A percentile compares a stretch with the other conserved stretches of the same genome.
These are phyloP conservation scores for Manihot esculenta DNA, from an alignment of 441 rosid species.

Conservation along the genomic window DNA sequence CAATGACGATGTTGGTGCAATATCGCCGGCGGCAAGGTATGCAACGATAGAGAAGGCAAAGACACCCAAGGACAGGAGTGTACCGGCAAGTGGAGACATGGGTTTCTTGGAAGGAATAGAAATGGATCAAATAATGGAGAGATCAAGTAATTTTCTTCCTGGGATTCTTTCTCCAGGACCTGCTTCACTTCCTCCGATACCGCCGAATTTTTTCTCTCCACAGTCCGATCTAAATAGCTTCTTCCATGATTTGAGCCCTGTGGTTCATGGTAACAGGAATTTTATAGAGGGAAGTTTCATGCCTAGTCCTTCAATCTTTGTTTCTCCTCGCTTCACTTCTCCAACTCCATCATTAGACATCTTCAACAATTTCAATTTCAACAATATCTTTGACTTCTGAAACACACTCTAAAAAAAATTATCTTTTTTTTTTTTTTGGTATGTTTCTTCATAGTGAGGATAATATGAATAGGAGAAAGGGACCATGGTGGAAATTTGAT, in stretches of 20 bases:
- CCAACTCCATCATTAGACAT: slow-evolving; percentile 53
- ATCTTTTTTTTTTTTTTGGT: neutral
- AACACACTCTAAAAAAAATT: no score
- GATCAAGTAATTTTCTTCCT: slow-evolving; percentile 32
- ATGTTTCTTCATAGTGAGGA: neutral
- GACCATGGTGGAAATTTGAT: slow-evolving; percentile 25
- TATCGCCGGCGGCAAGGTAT: slow-evolving; percentile 75
- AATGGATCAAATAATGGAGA: slow-evolving; percentile 38
- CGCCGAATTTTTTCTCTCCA: slow-evolving; percentile 68
- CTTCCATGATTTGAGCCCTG: slow-evolving; percentile 68
- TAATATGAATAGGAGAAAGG: neutral
- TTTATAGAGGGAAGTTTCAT: slow-evolving; percentile 48
- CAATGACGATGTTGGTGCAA: slow-evolving; percentile 34
- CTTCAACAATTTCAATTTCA: slow-evolving; percentile 57
- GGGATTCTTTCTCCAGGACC: slow-evolving; percentile 85
- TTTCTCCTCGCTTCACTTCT: slow-evolving; percentile 40
- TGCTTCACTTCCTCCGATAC: slow-evolving; percentile 53
- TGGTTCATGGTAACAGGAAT: slow-evolving; percentile 47
- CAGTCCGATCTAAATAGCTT: slow-evolving; percentile 46
- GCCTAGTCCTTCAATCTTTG: slow-evolving; percentile 56
- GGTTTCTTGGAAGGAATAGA: slow-evolving; percentile 44
- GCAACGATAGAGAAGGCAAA: slow-evolving; percentile 63
- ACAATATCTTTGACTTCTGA: slow-evolving; percentile 46
- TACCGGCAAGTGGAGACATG: slow-evolving; percentile 17
- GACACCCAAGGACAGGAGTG: slow-evolving; percentile 30